Evolutionary conservation across 345 rosid species (phyloP).

Genomic region (Aurinia saxatilis): DNA sequence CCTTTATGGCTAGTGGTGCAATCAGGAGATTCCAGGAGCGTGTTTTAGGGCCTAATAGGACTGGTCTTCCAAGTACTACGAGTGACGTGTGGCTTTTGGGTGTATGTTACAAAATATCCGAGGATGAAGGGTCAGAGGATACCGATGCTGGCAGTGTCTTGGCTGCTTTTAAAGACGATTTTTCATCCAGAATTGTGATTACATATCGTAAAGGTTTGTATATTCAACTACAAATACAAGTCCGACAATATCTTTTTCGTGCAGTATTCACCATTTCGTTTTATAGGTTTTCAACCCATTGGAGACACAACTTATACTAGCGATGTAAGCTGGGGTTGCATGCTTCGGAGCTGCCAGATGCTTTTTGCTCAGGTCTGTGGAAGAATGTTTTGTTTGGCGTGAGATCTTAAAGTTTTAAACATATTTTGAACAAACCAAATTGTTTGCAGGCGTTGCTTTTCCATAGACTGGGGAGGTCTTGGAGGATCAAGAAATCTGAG

Average conservation of each 20-base stretch:
- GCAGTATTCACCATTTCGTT: constrained; percentile 6
- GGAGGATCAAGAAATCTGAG: constrained; percentile 56
- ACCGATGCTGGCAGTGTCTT: constrained; percentile 36
- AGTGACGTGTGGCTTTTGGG: constrained; percentile 90
- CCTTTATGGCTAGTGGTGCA: constrained; percentile 51
- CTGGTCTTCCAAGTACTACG: constrained; percentile 52
- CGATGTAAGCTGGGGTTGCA: constrained; percentile 95
- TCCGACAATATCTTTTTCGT: not conserved
- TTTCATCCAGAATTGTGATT: constrained; percentile 68
- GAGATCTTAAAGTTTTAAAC: not conserved
- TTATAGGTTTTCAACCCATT: constrained; percentile 69
- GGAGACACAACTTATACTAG: constrained; percentile 57
- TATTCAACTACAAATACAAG: not conserved
- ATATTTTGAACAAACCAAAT: not conserved
- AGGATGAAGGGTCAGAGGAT: constrained; percentile 34
- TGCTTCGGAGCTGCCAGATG: constrained; percentile 99
- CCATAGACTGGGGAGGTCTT: constrained; percentile 83
- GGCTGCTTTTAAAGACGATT: constrained; percentile 56
- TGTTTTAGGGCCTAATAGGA: constrained; percentile 61
- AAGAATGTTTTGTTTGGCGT: not conserved
- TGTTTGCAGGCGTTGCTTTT: constrained; percentile 67
- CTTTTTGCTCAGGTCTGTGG: constrained; percentile 71
- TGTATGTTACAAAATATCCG: constrained; percentile 55
- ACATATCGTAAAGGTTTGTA: constrained; percentile 85
- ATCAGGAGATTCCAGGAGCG: constrained; percentile 89